Conservation (phyloP, 768 basidiomycete species). For the Suillus alpinus region DNA sequence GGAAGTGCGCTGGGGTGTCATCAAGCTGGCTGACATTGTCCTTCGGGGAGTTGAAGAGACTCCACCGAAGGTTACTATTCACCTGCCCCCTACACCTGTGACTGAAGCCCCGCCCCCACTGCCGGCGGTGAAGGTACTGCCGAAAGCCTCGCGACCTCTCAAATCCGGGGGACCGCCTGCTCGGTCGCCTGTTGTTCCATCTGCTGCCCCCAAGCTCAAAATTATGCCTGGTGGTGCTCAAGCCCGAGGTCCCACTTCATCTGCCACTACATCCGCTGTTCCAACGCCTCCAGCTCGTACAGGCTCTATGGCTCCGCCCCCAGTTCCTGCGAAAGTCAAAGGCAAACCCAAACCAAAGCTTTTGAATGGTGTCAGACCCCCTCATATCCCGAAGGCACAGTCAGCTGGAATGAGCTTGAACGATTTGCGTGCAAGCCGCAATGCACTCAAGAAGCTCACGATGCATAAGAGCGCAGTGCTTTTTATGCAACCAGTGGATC, state of each 20-base stretch:
- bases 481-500: slow-evolving; percentile 92
- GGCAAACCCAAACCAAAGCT: slow-evolving; percentile 19
- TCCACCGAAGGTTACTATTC: slow-evolving; percentile 82
- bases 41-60: slow-evolving; percentile 82
- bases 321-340: slow-evolving; percentile 26
- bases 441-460: slow-evolving; percentile 76
- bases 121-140: slow-evolving; percentile 49
- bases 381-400: slow-evolving; percentile 66
- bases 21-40: slow-evolving; percentile 89
- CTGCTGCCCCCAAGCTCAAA: slow-evolving; percentile 56
- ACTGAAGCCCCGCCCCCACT: slow-evolving; percentile 56
- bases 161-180: slow-evolving; percentile 34
- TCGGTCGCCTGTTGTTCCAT: slow-evolving; percentile 28
- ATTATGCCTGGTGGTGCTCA: slow-evolving; percentile 22
- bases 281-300: slow-evolving; percentile 9
- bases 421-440: slow-evolving; percentile 74
- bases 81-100: slow-evolving; percentile 74
- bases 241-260: slow-evolving; percentile 15
- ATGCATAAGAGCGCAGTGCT: slow-evolving; percentile 67
- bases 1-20: slow-evolving; percentile 86
- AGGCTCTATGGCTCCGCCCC: slow-evolving; percentile 29
- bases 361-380: slow-evolving; percentile 34
- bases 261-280: slow-evolving; percentile 12
- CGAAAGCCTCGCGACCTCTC: slow-evolving; percentile 36
- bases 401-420: slow-evolving; percentile 71